Evolutionary conservation across 2,329 filamentous ascomycete species (phyloP).

Genomic region (Aphanoascus verrucosus): DNA sequence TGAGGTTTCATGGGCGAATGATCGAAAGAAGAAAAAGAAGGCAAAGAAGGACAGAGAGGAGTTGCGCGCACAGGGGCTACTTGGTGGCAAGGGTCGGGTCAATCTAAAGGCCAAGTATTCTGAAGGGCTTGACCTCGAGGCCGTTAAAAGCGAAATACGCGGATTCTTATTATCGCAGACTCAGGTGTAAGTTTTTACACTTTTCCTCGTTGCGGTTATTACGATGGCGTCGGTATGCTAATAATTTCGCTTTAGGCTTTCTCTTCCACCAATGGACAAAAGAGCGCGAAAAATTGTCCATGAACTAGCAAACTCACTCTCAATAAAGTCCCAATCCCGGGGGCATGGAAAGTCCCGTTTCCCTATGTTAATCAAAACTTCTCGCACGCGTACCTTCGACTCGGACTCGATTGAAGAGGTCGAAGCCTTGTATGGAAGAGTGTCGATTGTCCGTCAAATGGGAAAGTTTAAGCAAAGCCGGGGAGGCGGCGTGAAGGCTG

Average conservation of each 20-base stretch:
- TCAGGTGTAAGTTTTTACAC: constrained; percentile 45
- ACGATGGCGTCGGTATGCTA: not conserved
- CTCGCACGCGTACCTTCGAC: constrained; percentile 51
- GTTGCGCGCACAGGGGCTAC: constrained; percentile 53
- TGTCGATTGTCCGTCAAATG: constrained; percentile 12
- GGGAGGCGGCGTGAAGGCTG: constrained; percentile 33
- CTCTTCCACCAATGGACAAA: constrained; percentile 76
- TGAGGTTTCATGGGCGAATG: constrained; percentile 52
- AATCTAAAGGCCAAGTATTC: constrained; percentile 62
- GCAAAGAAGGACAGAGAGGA: constrained; percentile 61
- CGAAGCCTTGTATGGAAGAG: constrained; percentile 30
- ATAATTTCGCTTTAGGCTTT: constrained; percentile 42
- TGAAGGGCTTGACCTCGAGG: constrained; percentile 57
- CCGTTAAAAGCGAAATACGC: constrained; percentile 62
- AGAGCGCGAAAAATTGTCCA: constrained; percentile 67
- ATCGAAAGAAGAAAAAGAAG: constrained; percentile 59
- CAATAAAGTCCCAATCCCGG: constrained; percentile 71
- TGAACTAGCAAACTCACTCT: constrained; percentile 62
- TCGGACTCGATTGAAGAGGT: constrained; percentile 43
- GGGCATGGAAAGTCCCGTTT: constrained; percentile 64
- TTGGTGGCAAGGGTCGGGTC: constrained; percentile 48
- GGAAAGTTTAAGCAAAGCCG: not conserved
- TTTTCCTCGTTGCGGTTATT: constrained; percentile 5
- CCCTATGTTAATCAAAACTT: constrained; percentile 65
- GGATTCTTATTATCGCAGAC: constrained; percentile 55